Base-by-base conservation (phyloP, 441 rosid genomes). In the Corymbia citriodora region DNA sequence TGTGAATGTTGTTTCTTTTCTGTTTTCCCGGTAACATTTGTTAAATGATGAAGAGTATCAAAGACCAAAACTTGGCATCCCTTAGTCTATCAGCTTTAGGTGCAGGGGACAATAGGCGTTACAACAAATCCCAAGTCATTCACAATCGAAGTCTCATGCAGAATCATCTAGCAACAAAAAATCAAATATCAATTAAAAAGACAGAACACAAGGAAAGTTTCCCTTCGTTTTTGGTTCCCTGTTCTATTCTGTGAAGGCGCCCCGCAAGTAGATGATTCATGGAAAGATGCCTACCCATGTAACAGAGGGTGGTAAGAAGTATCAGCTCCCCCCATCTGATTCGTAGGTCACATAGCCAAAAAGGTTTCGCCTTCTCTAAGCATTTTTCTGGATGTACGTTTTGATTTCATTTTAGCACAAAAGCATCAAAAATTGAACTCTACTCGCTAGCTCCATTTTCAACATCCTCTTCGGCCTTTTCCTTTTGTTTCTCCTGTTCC, bases 401-500 rank as follows among this genome's bases (percentile, higher is more conserved):
- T 81, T 48, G 86, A 40, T 48, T 52, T 21, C 52, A 79, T 23
- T 79, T 79, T 79, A 79, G 52, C n/a, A 79, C 52, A 45, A 45
- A 79, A 81, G 53, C 86, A 81, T 45, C 2, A 2, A 25, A 79
- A 25, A 21, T 81, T 13, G 29, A 92, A 87, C 87, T 90, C 74
- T 90, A 31, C 16, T 92, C 95, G 93, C 93, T 96, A 15, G 50
- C 70, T 33, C 81, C 89, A 90, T 93, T 87, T 88, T 89, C 92
- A 18, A 87, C 94, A 19, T 94, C 91, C 85, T 90, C 95, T 92
- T 95, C 98, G 27, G 93, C 93, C 68, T 89, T 65, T 92, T 92
- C 95, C 91, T 93, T 96, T 91, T 96, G 95, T 88, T 94, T 94
- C 93, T 95, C 97, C 87, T 92, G 97, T 93, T 96, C 95, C 93